Base-by-base conservation (phyloP, 495 filamentous ascomycete species). In the Cercophora scortea region DNA sequence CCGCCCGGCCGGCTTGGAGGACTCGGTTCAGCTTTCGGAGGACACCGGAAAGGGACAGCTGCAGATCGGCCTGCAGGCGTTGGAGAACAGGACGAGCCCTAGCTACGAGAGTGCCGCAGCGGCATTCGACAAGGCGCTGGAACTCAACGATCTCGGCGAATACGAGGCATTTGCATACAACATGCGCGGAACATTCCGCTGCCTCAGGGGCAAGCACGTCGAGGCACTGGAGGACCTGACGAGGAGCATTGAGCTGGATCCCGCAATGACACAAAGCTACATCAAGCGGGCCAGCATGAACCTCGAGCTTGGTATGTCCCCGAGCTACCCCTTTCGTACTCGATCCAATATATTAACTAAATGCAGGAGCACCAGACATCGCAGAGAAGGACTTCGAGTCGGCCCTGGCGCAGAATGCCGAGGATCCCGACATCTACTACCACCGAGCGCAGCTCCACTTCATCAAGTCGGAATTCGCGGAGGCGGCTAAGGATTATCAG, bases 231-330 rank as follows among this genome's bases (percentile, higher is more conserved):
- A 74, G 10, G 93, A 96, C 67, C 76, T 99, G 52, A 87, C 86
- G 63, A 90, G 87, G 80, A 95, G 89, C 66, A 83, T 96, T 47
- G 89, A 95, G 65, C 74, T 96, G 15, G 81, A 96, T 48, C 89
- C 92, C 0, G 72, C 80, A 1, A 71, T 96, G 67, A 93, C 90
- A 4, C 93, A 99, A 68, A 96, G 89, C 77, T 97, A 90, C 69
- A 95, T 99, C 74, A 99, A 99, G 76, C 83, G 94, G 45, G 93
- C 93, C 44, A 96, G 90, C 79, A 93, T 99, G 87, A 87, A 94
- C 69, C 80, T 97, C 38, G 93, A 99, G 72, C 82, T 94, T 44
- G 92, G 90, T 90, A 78, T 59, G 85, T 63, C 13, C 35, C 25
- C 17, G 36, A 45, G 36, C 45, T 52, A n/a, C 47, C 43, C 5